Conservation (phyloP, 495 filamentous ascomycete species). For the Penicillium waksmanii region DNA sequence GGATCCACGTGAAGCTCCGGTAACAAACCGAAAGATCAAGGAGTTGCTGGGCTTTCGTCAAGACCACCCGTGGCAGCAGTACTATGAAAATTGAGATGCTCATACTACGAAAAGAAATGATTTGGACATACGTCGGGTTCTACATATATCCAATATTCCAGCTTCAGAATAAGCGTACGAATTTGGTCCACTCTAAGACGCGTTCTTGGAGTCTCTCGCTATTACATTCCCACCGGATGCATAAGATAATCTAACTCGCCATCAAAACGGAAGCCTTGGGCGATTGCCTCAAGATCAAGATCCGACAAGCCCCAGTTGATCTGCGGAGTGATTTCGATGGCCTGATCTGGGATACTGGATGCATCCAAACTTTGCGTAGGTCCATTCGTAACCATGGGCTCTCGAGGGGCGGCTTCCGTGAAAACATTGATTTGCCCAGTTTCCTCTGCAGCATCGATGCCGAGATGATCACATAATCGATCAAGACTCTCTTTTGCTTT, state of each 20-base stretch:
- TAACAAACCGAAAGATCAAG: slow-evolving; percentile 61
- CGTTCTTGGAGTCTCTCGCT: background rate
- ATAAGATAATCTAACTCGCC: slow-evolving; percentile 29
- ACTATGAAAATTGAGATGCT: slow-evolving; percentile 22
- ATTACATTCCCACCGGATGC: slow-evolving; percentile 22
- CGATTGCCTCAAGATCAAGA: slow-evolving; percentile 33
- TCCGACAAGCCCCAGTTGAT: slow-evolving; percentile 32
- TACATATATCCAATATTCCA: no score
- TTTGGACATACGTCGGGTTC: background rate
- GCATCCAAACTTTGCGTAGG: background rate
- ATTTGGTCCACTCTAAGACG: no score
- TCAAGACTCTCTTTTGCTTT: slow-evolving; percentile 31
- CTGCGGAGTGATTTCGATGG: slow-evolving; percentile 14
- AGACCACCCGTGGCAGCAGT: slow-evolving; percentile 55
- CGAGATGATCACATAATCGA: slow-evolving; percentile 23
- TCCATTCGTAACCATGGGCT: background rate
- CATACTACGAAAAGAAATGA: background rate
- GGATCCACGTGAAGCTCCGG: slow-evolving; percentile 58
- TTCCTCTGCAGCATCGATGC: slow-evolving; percentile 14
- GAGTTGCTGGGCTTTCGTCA: slow-evolving; percentile 62
- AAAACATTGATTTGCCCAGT: background rate
- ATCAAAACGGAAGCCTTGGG: slow-evolving; percentile 32
- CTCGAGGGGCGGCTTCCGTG: background rate
- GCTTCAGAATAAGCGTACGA: no score
- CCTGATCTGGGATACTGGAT: slow-evolving; percentile 6